Evolutionary conservation across 768 basidiomycete species (phyloP).

Genomic region (Mycena amicta): DNA sequence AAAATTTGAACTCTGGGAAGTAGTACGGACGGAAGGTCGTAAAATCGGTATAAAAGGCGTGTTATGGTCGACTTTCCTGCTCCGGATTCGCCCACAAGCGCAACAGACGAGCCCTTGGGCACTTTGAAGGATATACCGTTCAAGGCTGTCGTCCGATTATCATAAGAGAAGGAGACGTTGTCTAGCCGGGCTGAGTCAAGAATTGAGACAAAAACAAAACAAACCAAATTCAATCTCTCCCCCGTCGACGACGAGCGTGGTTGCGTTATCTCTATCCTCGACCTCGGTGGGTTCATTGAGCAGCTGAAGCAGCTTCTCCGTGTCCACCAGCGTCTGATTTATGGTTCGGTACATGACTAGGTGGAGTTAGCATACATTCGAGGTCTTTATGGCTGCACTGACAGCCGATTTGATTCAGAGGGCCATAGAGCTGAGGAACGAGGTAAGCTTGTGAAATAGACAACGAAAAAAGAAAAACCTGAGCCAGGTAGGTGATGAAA

Average conservation of each 20-base stretch:
- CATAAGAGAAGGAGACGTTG: slow-evolving; percentile 87
- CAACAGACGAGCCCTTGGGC: slow-evolving; percentile 84
- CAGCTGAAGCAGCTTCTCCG: slow-evolving; percentile 80
- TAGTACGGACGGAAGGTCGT: slow-evolving; percentile 60
- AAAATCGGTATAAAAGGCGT: slow-evolving; percentile 90
- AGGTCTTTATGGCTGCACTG: too few species aligned
- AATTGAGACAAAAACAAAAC: too few species aligned
- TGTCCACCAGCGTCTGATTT: slow-evolving; percentile 77
- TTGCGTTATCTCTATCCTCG: slow-evolving; percentile 75
- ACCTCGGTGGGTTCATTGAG: slow-evolving; percentile 84
- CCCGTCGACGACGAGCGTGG: slow-evolving; percentile 68
- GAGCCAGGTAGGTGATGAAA: slow-evolving; percentile 84
- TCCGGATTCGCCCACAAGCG: slow-evolving; percentile 85
- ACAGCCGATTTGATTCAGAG: slow-evolving; percentile 78
- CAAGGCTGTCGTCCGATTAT: slow-evolving; percentile 67
- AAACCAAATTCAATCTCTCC: slow-evolving; percentile 88
- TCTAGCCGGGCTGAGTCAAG: too few species aligned
- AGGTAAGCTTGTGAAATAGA: slow-evolving; percentile 4
- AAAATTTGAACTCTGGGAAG: background rate
- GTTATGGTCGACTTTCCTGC: slow-evolving; percentile 83
- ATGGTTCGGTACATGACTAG: slow-evolving; percentile 77
- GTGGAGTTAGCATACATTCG: too few species aligned
- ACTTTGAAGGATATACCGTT: slow-evolving; percentile 85
- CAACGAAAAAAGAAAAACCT: slow-evolving; percentile 45
- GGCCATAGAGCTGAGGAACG: slow-evolving; percentile 58